Percentiles rank a stretch among this genome's conserved stretches.
phyloP scores from a whole-genome alignment of 2,329 filamentous ascomycete genomes.

The Amesomyces nigricolor region DNA sequence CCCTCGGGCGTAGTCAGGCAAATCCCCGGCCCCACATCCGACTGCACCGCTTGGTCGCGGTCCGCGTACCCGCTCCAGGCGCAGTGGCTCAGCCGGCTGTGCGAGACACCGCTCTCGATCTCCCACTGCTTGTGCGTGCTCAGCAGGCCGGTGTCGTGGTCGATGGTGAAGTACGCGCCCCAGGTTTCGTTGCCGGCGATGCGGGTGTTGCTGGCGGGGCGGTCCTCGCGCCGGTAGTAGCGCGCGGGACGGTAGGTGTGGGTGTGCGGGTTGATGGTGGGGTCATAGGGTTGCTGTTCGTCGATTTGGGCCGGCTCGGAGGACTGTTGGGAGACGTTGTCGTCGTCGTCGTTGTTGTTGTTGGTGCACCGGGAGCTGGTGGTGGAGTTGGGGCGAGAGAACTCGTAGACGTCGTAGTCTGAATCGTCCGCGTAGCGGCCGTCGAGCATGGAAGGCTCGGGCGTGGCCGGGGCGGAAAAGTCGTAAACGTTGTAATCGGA shows the following conservation, averaged over 20 bases:
- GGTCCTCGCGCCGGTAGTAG: not conserved
- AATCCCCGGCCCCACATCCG: not conserved
- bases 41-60: not conserved
- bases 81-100: not conserved
- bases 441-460: no score
- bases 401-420: no score
- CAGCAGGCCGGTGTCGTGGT: not conserved
- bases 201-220: not conserved
- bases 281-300: not conserved
- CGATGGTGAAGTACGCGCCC: not conserved
- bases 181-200: no score
- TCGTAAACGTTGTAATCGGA: no score
- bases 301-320: not conserved
- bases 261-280: not conserved
- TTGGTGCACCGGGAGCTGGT: no score
- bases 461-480: no score
- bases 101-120: not conserved
- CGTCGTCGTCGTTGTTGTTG: no score
- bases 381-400: no score
- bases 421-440: no score
- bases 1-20: constrained; percentile 3
- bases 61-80: not conserved
- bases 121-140: not conserved
- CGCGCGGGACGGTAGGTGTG: not conserved
- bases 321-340: not conserved